Base-by-base conservation (phyloP, 2,329 filamentous ascomycete genomes). In the Phoma sp. region DNA sequence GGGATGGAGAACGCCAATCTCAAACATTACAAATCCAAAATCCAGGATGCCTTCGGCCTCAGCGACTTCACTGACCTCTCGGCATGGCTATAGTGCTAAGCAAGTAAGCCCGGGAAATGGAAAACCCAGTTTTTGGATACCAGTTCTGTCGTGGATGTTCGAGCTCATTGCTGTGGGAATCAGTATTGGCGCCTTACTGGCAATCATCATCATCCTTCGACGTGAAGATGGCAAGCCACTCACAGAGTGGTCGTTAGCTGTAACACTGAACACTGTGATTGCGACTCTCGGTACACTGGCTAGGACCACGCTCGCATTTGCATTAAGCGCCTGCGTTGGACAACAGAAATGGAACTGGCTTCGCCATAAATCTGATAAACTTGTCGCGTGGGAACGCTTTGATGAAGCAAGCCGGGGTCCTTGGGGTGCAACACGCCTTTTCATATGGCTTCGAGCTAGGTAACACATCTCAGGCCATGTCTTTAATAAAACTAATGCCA, bases 311-410 rank as follows among this genome's bases (percentile, higher is more conserved):
- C 53, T 59, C 2, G 53, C 58, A 1, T 59, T 63, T 34, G 49
- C 60, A 10, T 10, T 61, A 7, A 57, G 49, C 20, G 42, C 57
- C 2, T 59, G 60, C 20, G 43, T 63, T n/a, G 56, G 60, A 3
- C 60, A 63, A 25, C 47, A 53, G 5, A 59, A 63, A 17, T 61
- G 58, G 56, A 47, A 15, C 7, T 63, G 60, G 60, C n/a, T 61
- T 2, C 11, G 20, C 0, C 33, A 26, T n/a, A 51, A 29, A 3
- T 15, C 53, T 7, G 60, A 56, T 6, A 30, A 11, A 2, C 14
- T 61, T 0, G n/a, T 28, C 0, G 45, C 47, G 0, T 61, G 52
- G 10, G 50, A 57, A 14, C 47, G 51, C n/a, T 61, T 63, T n/a
- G 60, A 63, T 21, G 58, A 57, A 45, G 59, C 58, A n/a, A 56